Evolutionary conservation across 2,329 filamentous ascomycete genomes (phyloP), one percentile per base, ranked within the genome.

Genomic region (Fusarium kyushuense): DNA sequence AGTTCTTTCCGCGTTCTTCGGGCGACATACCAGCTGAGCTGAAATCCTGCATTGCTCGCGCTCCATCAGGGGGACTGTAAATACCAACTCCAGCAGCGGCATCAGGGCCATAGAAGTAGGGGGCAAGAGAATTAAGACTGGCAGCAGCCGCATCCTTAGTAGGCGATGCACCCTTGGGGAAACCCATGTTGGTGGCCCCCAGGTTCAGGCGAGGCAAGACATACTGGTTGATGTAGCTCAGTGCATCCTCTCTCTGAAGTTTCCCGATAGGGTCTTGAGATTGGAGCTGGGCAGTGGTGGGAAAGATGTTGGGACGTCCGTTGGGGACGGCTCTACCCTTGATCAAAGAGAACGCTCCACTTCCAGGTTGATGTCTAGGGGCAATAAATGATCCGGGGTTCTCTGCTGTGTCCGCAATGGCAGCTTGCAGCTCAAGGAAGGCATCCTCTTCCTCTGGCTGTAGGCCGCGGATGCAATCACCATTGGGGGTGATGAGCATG

Each of bases 381-480:
- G 86, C 85, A 8, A 85, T 77, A 67, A 89, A 90, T 0, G 84
- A 81, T 5, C 86, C 84, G 0, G 88, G 87, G 52, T 82, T 83
- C 46, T 82, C 79, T 16, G 84, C 82, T 36, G 81, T 80, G 11
- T 77, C 75, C 4, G 85, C 84, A 43, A 92, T 79, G 9, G 80
- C 80, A 47, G 84, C 81, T 76, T 95, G 92, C 7, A 95, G 84
- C 51, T 87, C 83, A 13, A 95, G 81, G 69, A 91, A 94, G 6
- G 86, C 85, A 33, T 89, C 83, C 74, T 94, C 92, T 65, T 94
- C 89, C 41, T 90, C 87, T 6, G 84, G 79, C 2, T 84, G 89
- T 54, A 96, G 79, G 59, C 91, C 90, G 67, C 90, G 89, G n/a
- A 95, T 83, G 75, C 91, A 92, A 65, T 92, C 89, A 13, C 92